Conservation (phyloP, 2,329 filamentous ascomycete species). For the Colletotrichum chrysophilum region DNA sequence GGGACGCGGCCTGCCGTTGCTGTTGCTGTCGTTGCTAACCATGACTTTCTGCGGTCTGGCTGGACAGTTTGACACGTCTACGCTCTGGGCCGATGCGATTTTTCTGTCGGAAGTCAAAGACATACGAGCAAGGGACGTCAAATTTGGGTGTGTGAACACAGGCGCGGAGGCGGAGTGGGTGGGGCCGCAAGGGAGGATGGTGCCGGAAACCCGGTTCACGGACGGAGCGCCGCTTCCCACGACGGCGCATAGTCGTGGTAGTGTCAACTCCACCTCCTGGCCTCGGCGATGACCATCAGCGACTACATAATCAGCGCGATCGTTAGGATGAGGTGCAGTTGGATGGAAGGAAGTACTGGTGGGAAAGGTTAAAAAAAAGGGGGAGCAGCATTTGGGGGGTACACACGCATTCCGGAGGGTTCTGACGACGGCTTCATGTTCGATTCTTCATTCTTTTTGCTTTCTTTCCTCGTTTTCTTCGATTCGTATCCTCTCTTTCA, state of each 20-base stretch:
- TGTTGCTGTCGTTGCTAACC: neutral
- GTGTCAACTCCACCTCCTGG: neutral
- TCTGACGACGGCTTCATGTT: neutral
- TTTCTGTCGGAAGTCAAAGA: neutral
- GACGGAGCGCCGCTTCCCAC: neutral
- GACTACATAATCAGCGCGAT: neutral
- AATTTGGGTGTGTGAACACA: neutral
- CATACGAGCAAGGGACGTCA: neutral
- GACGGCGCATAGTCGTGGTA: neutral
- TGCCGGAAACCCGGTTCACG: neutral
- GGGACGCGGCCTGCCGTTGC: neutral
- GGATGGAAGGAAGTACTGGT: neutral
- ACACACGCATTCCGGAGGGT: neutral
- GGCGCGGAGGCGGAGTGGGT: neutral
- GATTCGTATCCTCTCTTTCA: neutral
- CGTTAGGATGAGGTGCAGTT: neutral
- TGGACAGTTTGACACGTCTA: neutral
- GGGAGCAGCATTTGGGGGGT: neutral
- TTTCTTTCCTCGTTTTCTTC: neutral
- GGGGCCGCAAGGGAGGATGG: constrained; percentile 1
- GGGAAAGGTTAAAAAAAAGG: neutral
- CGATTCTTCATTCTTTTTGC: neutral
- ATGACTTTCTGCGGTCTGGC: neutral
- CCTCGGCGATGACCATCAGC: neutral
- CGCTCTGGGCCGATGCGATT: neutral